A percentile compares a stretch with the other conserved stretches of the same genome.
Conservation (phyloP, 768 basidiomycete species). For the Gymnopilus junonius region DNA sequence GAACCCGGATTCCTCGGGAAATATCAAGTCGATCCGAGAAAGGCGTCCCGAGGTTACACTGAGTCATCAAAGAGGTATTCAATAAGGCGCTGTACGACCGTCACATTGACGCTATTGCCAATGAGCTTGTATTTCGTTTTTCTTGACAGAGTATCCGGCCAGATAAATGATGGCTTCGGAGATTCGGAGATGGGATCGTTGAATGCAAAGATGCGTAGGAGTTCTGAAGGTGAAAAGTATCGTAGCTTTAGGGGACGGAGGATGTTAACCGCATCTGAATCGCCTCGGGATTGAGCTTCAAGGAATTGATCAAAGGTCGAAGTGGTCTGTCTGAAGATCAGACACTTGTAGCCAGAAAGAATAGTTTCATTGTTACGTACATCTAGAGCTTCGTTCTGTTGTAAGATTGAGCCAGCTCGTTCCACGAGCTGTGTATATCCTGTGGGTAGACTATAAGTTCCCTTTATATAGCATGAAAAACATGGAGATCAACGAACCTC, state of each 20-base stretch:
- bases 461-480: background rate
- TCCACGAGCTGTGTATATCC: constrained; percentile 81
- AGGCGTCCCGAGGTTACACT: background rate
- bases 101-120: constrained; percentile 84
- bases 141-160: constrained; percentile 62
- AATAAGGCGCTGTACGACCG: constrained; percentile 67
- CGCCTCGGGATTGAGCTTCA: constrained; percentile 41
- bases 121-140: constrained; percentile 79
- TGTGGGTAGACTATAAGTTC: constrained; percentile 25
- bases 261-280: constrained; percentile 52
- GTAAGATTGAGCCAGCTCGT: constrained; percentile 77
- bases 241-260: constrained; percentile 65
- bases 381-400: constrained; percentile 68
- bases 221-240: constrained; percentile 77
- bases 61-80: constrained; percentile 53
- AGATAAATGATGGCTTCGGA: constrained; percentile 45
- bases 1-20: background rate
- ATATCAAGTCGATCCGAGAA: background rate
- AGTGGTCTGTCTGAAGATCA: constrained; percentile 52
- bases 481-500: constrained; percentile 47
- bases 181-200: constrained; percentile 28
- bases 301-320: constrained; percentile 60
- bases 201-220: constrained; percentile 72
- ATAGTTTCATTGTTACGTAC: constrained; percentile 49
- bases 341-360: background rate